These are phyloP conservation scores for Suillus occidentalis DNA, from an alignment of 768 basidiomycete genomes.

Conservation along the genomic window DNA sequence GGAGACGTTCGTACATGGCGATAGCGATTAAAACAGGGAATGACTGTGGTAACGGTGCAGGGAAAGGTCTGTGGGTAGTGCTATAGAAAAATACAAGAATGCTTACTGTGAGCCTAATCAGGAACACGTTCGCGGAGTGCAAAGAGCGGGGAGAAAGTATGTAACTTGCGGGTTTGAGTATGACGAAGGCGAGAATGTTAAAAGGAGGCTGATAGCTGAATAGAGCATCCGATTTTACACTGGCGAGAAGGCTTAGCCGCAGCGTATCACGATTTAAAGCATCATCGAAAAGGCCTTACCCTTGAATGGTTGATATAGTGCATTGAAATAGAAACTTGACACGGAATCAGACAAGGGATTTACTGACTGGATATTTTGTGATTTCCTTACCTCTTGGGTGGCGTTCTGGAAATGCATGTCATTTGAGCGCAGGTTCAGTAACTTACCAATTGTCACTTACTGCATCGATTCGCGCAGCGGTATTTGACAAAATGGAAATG, in stretches of 20 bases:
- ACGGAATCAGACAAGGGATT: conserved; percentile 17
- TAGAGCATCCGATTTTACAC: conserved; percentile 85
- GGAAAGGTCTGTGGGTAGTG: conserved; percentile 4
- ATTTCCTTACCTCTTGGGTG: conserved; percentile 49
- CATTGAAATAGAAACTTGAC: conserved; percentile 82
- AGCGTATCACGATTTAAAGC: background rate
- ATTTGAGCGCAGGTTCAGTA: background rate
- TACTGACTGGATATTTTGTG: background rate
- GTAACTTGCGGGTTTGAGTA: conserved; percentile 80
- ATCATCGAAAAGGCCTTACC: conserved; percentile 42
- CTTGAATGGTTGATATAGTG: conserved; percentile 85
- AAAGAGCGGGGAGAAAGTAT: conserved; percentile 71
- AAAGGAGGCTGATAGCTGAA: conserved; percentile 93
- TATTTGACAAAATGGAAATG: conserved; percentile 90
- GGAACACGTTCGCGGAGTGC: conserved; percentile 83
- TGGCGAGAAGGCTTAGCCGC: conserved; percentile 27
- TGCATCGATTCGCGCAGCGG: conserved; percentile 74
- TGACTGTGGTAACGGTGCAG: conserved; percentile 38
- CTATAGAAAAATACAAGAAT: background rate
- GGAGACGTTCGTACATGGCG: conserved; percentile 75
- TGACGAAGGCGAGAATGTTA: conserved; percentile 75
- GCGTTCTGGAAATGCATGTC: conserved; percentile 44
- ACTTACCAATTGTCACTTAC: conserved; percentile 32
- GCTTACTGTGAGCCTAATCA: conserved; percentile 77
- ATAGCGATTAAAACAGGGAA: conserved; percentile 80